Percentiles rank a stretch among this genome's conserved stretches.
Evolutionary conservation across 108 stramenopile genomes (phyloP).

Genomic region (Fistulifera solaris): DNA sequence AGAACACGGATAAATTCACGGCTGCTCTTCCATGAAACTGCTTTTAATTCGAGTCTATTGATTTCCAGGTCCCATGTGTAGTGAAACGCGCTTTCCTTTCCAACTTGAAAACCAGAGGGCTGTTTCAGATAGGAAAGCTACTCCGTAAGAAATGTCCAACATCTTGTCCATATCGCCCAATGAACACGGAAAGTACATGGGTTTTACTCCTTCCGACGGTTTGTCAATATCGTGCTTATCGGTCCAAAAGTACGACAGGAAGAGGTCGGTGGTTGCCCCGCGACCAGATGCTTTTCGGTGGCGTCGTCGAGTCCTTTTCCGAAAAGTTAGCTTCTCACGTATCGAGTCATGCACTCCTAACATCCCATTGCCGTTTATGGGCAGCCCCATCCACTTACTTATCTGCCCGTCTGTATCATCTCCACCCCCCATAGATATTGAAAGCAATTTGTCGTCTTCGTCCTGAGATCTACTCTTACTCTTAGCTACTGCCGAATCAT

Average conservation of each 20-base stretch:
- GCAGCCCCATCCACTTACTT: too few species aligned
- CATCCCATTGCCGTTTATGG: too few species aligned
- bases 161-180: background rate
- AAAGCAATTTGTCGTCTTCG: too few species aligned
- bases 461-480: background rate
- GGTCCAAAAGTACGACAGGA: constrained; percentile 9
- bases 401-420: too few species aligned
- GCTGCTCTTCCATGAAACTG: background rate
- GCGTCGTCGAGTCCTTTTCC: background rate
- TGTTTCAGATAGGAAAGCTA: constrained; percentile 25
- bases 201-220: background rate
- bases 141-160: constrained; percentile 15
- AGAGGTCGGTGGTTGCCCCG: background rate
- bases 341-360: too few species aligned
- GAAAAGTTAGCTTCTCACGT: background rate
- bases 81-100: constrained; percentile 19
- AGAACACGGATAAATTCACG: background rate
- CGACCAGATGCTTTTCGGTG: background rate
- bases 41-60: background rate
- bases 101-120: constrained; percentile 36
- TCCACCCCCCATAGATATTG: too few species aligned
- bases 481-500: background rate
- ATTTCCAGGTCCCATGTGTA: too few species aligned
- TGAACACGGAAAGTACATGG: constrained; percentile 5
- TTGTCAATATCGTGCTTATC: background rate